Base-by-base conservation (phyloP, 352 stramenopile species). In the Phytophthora gonapodyides region DNA sequence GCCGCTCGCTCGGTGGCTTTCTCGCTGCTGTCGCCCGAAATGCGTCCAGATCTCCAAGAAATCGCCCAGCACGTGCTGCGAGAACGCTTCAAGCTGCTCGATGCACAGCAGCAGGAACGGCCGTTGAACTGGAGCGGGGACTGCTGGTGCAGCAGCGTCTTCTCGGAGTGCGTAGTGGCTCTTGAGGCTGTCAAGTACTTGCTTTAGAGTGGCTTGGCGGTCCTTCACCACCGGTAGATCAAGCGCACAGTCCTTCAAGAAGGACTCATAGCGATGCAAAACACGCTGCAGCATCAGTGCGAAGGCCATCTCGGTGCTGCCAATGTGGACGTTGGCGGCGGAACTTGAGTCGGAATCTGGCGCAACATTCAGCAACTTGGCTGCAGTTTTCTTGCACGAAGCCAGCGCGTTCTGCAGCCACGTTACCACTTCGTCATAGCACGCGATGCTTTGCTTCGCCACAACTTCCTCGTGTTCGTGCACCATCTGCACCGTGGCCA, bases 11-110 rank as follows among this genome's bases (percentile, higher is more conserved):
- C 31, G 15, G 46, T 13, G 15, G 19, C 19, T 58, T 47, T 60
- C 40, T 34, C 65, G 24, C 47, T 71, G 45, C 9, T 74, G 69
- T 35, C 59, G 69, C 1, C 56, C 42, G 30, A 80, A 87, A 54
- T 91, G 73, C 8, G 72, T 79, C 82, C 82, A 93, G 35, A 91
- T 75, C 38, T 84, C 78, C 15, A 94, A 54, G 44, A 94, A 91
- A 34, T 94, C 84, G 17, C 76, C 65, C 11, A 92, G 69, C 0
- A 86, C 74, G 16, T 75, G 64, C 24, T 82, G 71, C 7, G 78
- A 73, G 9, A 94, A 84, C 0, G 55, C 53, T 62, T 94, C 86
- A 10, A 92, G 68, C 55, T 93, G 76, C 38, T 92, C 86, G n/a
- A 94, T 80, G 54, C 84, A 91, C 1, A 94, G 55, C 33, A 94